Conservation (phyloP, 2,329 filamentous ascomycete genomes). For the Phialophora macrospora region DNA sequence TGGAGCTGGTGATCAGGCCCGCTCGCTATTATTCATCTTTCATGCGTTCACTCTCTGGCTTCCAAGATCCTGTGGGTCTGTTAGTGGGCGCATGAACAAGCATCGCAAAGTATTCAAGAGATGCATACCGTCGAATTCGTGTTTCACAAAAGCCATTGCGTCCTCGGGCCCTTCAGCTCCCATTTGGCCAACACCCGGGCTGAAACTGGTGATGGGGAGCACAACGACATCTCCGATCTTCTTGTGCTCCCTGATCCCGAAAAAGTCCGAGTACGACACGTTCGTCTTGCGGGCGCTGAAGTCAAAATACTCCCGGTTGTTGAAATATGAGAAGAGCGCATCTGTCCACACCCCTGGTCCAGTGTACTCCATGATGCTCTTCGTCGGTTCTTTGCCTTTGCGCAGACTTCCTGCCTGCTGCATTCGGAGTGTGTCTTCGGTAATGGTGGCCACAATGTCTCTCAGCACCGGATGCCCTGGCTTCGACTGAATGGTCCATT, state of each 20-base stretch:
- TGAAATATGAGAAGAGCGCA: constrained; percentile 88
- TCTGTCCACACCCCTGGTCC: constrained; percentile 96
- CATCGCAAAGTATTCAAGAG: background rate
- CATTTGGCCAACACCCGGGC: constrained; percentile 92
- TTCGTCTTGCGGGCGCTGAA: constrained; percentile 68
- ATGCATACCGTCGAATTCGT: constrained; percentile 85
- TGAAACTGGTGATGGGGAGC: constrained; percentile 95
- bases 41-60: constrained; percentile 41
- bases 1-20: background rate
- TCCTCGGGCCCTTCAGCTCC: constrained; percentile 84
- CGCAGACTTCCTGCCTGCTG: constrained; percentile 70
- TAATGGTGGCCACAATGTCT: constrained; percentile 85
- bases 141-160: constrained; percentile 96
- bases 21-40: constrained; percentile 15
- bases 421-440: constrained; percentile 75
- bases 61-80: constrained; percentile 40
- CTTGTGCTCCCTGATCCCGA: constrained; percentile 79
- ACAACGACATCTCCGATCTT: constrained; percentile 93
- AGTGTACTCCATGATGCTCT: constrained; percentile 88
- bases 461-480: constrained; percentile 90
- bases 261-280: constrained; percentile 87
- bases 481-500: constrained; percentile 98
- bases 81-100: constrained; percentile 19
- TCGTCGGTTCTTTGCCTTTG: constrained; percentile 62
- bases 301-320: constrained; percentile 86